These are phyloP conservation scores for Lavandula angustifolia DNA, from an alignment of 257 asterid genomes.

Conservation along the genomic window DNA sequence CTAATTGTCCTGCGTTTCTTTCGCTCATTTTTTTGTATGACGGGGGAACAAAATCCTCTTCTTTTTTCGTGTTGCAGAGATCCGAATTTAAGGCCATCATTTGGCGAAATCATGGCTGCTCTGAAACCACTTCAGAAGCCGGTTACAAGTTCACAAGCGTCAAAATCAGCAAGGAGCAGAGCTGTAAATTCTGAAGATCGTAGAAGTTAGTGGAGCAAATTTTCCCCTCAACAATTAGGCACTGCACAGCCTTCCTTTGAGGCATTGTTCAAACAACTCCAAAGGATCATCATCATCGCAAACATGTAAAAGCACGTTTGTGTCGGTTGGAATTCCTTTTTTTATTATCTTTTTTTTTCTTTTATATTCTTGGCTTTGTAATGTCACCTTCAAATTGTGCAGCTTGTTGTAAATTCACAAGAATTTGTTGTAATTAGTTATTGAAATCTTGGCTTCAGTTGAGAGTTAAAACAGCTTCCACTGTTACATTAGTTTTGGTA, in stretches of 20 bases:
- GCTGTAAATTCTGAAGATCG: conserved; percentile 39
- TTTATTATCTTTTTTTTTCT: conserved; percentile 7
- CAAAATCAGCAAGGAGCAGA: conserved; percentile 49
- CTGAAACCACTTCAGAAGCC: conserved; percentile 87
- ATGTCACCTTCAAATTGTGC: conserved; percentile 51
- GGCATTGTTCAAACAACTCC: conserved; percentile 14
- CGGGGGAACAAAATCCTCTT: background rate
- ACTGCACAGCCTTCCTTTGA: conserved; percentile 30
- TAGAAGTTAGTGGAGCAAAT: conserved; percentile 34
- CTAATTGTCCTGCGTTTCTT: background rate
- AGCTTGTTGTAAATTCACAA: conserved; percentile 56
- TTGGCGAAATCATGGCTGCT: conserved; percentile 87
- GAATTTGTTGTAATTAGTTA: conserved; percentile 47
- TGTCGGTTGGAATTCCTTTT: conserved; percentile 32
- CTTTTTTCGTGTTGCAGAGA: conserved; percentile 48
- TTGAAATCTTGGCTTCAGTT: conserved; percentile 26
- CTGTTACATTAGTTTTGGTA: too few species aligned
- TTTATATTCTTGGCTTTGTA: conserved; percentile 42
- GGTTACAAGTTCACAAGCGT: conserved; percentile 50
- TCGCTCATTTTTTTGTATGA: background rate
- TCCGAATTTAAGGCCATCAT: conserved; percentile 80
- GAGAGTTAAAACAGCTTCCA: too few species aligned
- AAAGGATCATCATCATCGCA: conserved; percentile 27
- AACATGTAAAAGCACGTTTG: conserved; percentile 24
- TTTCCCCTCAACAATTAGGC: conserved; percentile 30